Evolutionary conservation across 1,284 basidiomycete genomes (phyloP), one percentile per base, ranked within the genome.

Genomic region (Prillingera fragicola): DNA sequence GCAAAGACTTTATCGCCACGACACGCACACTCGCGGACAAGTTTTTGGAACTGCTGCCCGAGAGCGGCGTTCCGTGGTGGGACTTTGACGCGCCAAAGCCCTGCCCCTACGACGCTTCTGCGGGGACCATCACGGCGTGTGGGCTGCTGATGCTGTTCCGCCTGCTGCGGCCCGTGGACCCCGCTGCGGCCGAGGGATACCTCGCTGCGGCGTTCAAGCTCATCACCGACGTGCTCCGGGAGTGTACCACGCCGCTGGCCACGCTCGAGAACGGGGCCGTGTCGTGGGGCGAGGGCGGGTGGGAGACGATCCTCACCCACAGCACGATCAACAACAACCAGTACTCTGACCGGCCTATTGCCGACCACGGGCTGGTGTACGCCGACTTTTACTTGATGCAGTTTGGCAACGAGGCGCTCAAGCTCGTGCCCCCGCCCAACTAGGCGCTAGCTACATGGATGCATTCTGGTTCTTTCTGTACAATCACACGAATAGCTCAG

Each of bases 351-450:
- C 38, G 46, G 32, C 23, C 31, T 27, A 33, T 56, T 14, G 44
- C 57, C 50, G 62, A 65, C 38, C 60, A 62, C 41, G 63, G 63
- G 15, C 45, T 63, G 8, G 56, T 62, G 36, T 65, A 63, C 42
- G 63, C 61, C 38, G 64, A 68, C 39, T 65, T 59, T 48, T 66
- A 68, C 41, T 43, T 62, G 5, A 36, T 62, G 13, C 58, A 68
- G 42, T 63, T 54, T 44, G 61, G 55, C 3, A 68, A 68, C 37
- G 57, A 62, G 41, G 54, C 56, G 12, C 43, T 68, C 33, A 65
- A 65, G 57, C 48, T 66, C 25, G 25, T 17, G 28, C 32, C 32
- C 9, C 32, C 18, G 15, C 32, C 32, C 32, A 33, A 33, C 32
- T 33, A 33, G 14, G 10, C 22, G 10, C 33, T 35, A 35, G 14